These are phyloP conservation scores for Kwoniella newhampshirensis DNA, from an alignment of 768 basidiomycete genomes.

Conservation along the genomic window DNA sequence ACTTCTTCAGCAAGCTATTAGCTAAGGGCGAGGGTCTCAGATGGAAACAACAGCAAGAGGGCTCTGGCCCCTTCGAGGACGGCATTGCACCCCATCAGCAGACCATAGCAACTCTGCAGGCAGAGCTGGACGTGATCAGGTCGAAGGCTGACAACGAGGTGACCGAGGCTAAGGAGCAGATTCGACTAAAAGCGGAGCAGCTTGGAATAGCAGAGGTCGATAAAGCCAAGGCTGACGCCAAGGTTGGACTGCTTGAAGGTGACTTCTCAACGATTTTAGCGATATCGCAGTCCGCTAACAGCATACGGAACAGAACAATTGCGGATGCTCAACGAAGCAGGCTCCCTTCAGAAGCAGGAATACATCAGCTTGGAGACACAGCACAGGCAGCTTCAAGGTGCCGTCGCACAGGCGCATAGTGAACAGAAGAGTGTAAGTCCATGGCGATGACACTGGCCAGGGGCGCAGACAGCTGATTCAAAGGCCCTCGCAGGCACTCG, in stretches of 20 bases:
- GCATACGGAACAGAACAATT: constrained; percentile 33
- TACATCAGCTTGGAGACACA: constrained; percentile 33
- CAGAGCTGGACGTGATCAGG: constrained; percentile 76
- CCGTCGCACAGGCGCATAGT: constrained; percentile 31
- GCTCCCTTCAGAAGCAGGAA: constrained; percentile 41
- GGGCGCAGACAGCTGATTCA: no score
- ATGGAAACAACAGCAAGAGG: constrained; percentile 14
- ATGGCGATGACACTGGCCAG: no score
- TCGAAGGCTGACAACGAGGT: constrained; percentile 79
- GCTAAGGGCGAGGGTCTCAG: constrained; percentile 57
- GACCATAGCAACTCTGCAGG: constrained; percentile 66
- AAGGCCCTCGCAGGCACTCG: constrained; percentile 64
- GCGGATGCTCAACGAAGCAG: constrained; percentile 35
- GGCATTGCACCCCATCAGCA: constrained; percentile 26
- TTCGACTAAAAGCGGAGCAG: constrained; percentile 66
- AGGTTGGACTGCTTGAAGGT: constrained; percentile 76
- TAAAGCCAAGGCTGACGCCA: constrained; percentile 80
- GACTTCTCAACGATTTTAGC: constrained; percentile 34
- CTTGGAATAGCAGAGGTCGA: constrained; percentile 64
- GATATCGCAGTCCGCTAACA: neutral
- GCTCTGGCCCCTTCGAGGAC: constrained; percentile 26
- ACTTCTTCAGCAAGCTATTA: constrained; percentile 75
- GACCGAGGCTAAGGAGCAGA: constrained; percentile 68
- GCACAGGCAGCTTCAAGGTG: constrained; percentile 31
- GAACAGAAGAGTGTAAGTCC: constrained; percentile 17